Base-by-base conservation (phyloP, 1,284 basidiomycete species). In the Boletus semigastroideus region DNA sequence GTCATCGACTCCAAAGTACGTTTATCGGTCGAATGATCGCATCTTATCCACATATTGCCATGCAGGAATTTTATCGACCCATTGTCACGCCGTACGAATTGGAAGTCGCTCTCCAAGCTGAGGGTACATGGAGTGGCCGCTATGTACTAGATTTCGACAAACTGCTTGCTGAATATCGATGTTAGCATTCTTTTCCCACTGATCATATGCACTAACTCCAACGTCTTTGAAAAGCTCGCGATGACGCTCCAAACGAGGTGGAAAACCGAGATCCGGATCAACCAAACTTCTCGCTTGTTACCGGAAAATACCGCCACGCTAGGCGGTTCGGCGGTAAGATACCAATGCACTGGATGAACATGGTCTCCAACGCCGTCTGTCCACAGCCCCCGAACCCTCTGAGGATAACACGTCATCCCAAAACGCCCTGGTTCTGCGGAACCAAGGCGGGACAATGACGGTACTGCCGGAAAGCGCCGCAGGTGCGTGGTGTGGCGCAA, bases 81-180 rank as follows among this genome's bases (percentile, higher is more conserved):
- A 96, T 99, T 48, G 80, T 99, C 22, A 98, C 96, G 1, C 97
- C 97, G 0, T 98, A 86, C 68, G 97, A 99, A 68, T 78, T 98
- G 38, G 83, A 90, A 60, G 72, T 97, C 4, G 93, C 95, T 0
- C 76, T 99, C 16, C 82, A 78, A 55, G 70, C 76, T 0, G 79
- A 84, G 50, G 81, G 79, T 54, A 76, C 71, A 31, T 96, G 92
- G 94, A 86, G 80, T 1, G 90, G 92, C 0, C 77, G 80, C 49
- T 96, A 97, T 62, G 79, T 90, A 10, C 77, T 95, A 4, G 86
- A 94, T 65, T 91, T 98, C 56, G 85, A 82, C 31, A 77, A 78
- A 59, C 74, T 95, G 1, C 69, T 96, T 19, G 70, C 77, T 7
- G 75, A 59, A 55, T 50, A 54, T 22, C 38, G 13, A 7, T 42